Conservation (phyloP, 108 stramenopile genomes). For the Epithemia pelagica region DNA sequence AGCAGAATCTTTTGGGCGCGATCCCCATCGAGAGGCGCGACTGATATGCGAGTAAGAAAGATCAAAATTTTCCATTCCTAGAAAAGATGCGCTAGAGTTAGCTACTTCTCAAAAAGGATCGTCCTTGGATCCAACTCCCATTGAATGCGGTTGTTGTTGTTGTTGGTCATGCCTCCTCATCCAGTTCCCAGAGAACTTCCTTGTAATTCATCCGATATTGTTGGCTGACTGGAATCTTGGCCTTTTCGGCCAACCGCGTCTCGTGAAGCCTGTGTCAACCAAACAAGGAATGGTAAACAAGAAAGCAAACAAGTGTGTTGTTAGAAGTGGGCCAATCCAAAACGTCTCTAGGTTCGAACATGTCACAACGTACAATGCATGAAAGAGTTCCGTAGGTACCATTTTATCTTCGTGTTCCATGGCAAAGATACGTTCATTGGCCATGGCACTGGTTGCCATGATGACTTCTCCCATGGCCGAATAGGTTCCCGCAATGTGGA, state of each 20-base stretch:
- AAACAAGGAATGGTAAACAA: not conserved
- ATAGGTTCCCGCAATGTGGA: not conserved
- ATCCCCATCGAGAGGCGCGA: no score
- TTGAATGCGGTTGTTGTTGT: no score
- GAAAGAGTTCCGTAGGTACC: not conserved
- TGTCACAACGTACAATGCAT: not conserved
- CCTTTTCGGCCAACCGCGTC: not conserved
- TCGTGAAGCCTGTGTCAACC: not conserved
- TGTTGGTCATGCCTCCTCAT: not conserved
- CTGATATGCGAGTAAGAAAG: no score
- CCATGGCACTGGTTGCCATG: slow-evolving; percentile 5
- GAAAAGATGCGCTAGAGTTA: no score
- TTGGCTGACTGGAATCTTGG: not conserved
- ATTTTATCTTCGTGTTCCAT: slow-evolving; percentile 1
- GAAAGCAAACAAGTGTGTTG: no score
- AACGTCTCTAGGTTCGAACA: not conserved
- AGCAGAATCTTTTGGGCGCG: no score
- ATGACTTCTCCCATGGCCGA: slow-evolving; percentile 5
- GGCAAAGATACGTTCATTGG: not conserved
- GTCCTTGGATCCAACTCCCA: no score
- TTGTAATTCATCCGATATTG: slow-evolving; percentile 5
- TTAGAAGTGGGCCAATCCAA: not conserved
- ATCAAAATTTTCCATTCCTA: no score
- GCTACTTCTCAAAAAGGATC: no score
- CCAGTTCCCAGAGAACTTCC: not conserved